Base-by-base conservation (phyloP, 768 basidiomycete genomes). In the Leccinum longicurvipes region DNA sequence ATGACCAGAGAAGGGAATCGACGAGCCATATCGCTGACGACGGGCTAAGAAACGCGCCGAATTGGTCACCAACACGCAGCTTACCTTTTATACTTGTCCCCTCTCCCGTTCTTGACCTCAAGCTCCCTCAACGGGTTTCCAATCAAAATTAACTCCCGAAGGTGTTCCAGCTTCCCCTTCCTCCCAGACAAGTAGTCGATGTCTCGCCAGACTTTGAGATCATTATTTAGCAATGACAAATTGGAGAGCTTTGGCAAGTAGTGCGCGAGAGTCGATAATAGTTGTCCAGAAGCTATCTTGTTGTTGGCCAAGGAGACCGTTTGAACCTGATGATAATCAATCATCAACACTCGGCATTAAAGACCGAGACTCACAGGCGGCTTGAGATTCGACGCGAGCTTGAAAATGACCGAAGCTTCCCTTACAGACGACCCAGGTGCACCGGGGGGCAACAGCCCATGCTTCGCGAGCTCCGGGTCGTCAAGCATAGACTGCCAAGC, bases 251-350 rank as follows among this genome's bases (percentile, higher is more conserved):
- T 81, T 0, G 94, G 94, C 1, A 98, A 77, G 63, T 86, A 93
- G 67, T 84, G 82, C 23, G 82, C 74, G 28, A 96, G 75, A 27
- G 81, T 77, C 14, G 79, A 73, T 19, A 96, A 72, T 53, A 85
- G 74, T 4, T 78, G 69, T 6, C 91, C 85, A 46, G 71, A 78
- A 25, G 78, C 63, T 54, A 91, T 81, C 59, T 86, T 85, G 67
- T 88, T 88, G 67, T 89, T 84, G 39, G 93, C 90, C 41, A 98
- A 77, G 0, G 93, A 95, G 12, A 98, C 72, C 0, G 94, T 93
- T 68, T 86, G 80, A 36, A 88, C 81, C 86, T 89, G 39, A 49
- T 11, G 44, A 54, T 3, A 23, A 25, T 60, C 51, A 47, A 23
- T 36, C 28, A 34, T 2, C 3, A 14, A 41, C 3, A 7, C 39